Evolutionary conservation across 1,139 yeast species (phyloP), one percentile per base, ranked within the genome.

Genomic region (Kodamaea sp.): DNA sequence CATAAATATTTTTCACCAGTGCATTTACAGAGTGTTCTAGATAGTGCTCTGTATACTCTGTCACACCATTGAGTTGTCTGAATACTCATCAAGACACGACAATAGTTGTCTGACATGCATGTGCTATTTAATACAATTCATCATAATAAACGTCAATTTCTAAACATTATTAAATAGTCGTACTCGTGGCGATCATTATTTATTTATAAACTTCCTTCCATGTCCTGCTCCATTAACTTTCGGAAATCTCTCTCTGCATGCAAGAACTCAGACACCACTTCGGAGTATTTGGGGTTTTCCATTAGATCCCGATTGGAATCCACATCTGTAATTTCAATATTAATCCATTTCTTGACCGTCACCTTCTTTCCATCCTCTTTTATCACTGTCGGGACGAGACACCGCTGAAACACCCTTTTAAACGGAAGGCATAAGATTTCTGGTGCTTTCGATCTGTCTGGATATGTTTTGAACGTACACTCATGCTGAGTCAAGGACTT

Each of bases 371-470:
- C 70, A 25, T 56, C 43, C 13, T 50, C 47, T 15, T 41, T 47
- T 5, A 42, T 41, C 4, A 53, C 47, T 4, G 51, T 37, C 9
- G 63, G 57, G 12, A 69, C 45, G 9, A 66, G 44, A 48, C 83
- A 77, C 37, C 78, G 59, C 43, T 67, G 70, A 53, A 77, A 77
- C 5, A 76, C 42, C 29, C 83, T 48, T 41, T 70, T 76, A 55
- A 77, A 77, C 2, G 83, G 82, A 12, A 72, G 52, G 44, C 83
- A 77, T 19, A 73, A 61, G 37, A 73, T 70, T 37, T 73, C 65
- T 3, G 70, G 68, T 1, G 67, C 61, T 22, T 52, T 42, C 9
- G 42, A 37, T 22, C 46, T 37, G 25, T 47, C 48, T 5, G 50
- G 50, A 6, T 56, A 43, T 15, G 68, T 50, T 29, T 53, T 53